Evolutionary conservation across 192 early-diverging fungal species (phyloP).

Genomic region (Phlyctochytrium bullatum): DNA sequence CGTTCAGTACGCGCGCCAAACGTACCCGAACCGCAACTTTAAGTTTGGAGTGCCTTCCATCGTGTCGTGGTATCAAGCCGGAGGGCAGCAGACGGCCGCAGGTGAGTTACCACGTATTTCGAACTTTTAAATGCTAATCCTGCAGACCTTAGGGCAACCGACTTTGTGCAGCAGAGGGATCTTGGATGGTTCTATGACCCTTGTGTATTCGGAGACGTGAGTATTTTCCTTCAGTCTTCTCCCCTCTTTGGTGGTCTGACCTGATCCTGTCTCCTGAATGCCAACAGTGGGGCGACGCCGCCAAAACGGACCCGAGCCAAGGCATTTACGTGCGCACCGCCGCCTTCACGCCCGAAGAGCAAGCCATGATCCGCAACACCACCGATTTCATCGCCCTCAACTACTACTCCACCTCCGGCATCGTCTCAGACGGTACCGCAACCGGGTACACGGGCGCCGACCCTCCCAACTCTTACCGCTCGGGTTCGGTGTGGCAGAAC

Average conservation of each 20-base stretch:
- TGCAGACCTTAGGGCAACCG: constrained; percentile 23
- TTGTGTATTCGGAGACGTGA: constrained; percentile 32
- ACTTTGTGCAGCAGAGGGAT: constrained; percentile 13
- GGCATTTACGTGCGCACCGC: constrained; percentile 8
- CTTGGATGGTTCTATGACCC: constrained; percentile 45
- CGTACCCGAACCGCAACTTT: neutral
- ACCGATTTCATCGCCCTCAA: constrained; percentile 44
- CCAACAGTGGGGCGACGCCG: constrained; percentile 4
- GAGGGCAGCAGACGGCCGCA: too few species aligned
- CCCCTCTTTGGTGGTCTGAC: neutral
- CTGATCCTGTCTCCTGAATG: neutral
- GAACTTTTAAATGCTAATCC: neutral
- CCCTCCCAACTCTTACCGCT: neutral
- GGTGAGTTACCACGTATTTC: too few species aligned
- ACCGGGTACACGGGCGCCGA: neutral
- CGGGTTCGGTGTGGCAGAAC: constrained; percentile 12
- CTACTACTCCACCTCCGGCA: constrained; percentile 32
- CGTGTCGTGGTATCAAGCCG: constrained; percentile 8
- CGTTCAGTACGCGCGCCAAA: constrained; percentile 8
- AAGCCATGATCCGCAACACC: constrained; percentile 31
- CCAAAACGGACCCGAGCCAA: constrained; percentile 7
- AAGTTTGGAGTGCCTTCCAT: constrained; percentile 23
- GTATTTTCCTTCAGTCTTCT: neutral
- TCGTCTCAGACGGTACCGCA: neutral
- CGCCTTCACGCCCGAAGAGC: constrained; percentile 29